These are phyloP conservation scores for Tylopilus sp. DNA, from an alignment of 768 basidiomycete genomes.

Conservation along the genomic window DNA sequence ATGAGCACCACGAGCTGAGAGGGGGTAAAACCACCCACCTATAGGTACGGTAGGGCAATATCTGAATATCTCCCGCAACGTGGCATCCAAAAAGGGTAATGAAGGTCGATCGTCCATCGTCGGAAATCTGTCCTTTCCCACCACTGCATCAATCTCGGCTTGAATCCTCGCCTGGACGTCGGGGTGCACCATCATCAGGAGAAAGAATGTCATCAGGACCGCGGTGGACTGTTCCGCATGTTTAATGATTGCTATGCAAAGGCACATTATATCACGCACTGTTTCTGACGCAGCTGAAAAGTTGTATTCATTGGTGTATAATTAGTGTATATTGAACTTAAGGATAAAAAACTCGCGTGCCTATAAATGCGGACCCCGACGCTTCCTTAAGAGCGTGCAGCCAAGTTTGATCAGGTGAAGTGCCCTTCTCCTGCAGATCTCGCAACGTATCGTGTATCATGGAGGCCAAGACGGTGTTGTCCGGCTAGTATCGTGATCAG, in stretches of 20 bases:
- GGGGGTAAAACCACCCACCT: neutral
- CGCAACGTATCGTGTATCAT: slow-evolving; percentile 6
- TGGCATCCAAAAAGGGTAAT: slow-evolving; percentile 9
- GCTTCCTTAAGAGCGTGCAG: neutral
- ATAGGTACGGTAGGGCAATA: neutral
- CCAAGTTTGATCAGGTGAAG: neutral
- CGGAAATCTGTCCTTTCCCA: slow-evolving; percentile 4
- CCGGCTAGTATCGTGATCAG: neutral
- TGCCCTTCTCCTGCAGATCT: neutral
- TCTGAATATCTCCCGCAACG: slow-evolving; percentile 3
- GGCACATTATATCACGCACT: neutral
- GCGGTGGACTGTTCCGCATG: neutral
- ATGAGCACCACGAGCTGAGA: neutral
- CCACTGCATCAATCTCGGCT: slow-evolving; percentile 4
- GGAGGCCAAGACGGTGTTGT: neutral
- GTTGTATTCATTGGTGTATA: neutral
- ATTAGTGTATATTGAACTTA: no score
- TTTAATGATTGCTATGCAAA: no score
- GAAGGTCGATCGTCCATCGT: slow-evolving; percentile 3
- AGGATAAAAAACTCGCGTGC: neutral
- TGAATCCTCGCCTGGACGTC: slow-evolving; percentile 4
- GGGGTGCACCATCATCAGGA: slow-evolving; percentile 10
- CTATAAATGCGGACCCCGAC: neutral
- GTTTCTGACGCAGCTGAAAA: slow-evolving; percentile 8
- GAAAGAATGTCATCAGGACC: slow-evolving; percentile 7